phyloP scores from a whole-genome alignment of 2,329 filamentous ascomycete species.

The Blumeria graminis region DNA sequence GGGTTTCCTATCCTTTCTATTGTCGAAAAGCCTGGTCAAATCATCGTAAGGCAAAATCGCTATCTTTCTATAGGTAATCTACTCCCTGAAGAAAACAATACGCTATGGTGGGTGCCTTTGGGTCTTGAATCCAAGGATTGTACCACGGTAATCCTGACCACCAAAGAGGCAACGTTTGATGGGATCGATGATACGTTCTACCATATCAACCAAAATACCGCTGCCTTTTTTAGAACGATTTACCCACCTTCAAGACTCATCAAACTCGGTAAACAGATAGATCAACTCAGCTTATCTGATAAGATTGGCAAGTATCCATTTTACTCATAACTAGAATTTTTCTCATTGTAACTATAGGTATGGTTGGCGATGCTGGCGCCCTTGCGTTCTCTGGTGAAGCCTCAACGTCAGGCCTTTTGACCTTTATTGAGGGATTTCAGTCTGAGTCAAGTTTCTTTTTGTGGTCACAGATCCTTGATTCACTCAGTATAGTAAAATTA shows the following conservation, averaged over 20 bases:
- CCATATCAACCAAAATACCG: slow-evolving; percentile 77
- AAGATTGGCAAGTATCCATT: slow-evolving; percentile 40
- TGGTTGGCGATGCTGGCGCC: slow-evolving; percentile 73
- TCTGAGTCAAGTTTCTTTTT: slow-evolving; percentile 68
- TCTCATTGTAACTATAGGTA: slow-evolving; percentile 12
- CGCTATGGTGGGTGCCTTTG: slow-evolving; percentile 87
- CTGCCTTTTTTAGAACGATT: slow-evolving; percentile 62
- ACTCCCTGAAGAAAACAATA: slow-evolving; percentile 72
- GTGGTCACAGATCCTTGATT: slow-evolving; percentile 64
- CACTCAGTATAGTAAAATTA: slow-evolving; percentile 53
- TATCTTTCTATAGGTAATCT: slow-evolving; percentile 86
- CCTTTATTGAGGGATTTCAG: slow-evolving; percentile 65
- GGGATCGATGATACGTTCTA: slow-evolving; percentile 64
- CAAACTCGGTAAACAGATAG: slow-evolving; percentile 54
- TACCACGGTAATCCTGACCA: slow-evolving; percentile 41
- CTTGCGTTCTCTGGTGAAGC: slow-evolving; percentile 72
- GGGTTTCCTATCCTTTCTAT: slow-evolving; percentile 82
- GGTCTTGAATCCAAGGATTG: slow-evolving; percentile 55
- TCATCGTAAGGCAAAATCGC: slow-evolving; percentile 61
- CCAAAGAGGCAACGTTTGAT: slow-evolving; percentile 52
- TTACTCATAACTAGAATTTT: not conserved
- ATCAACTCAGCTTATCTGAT: slow-evolving; percentile 59
- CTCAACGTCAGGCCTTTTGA: slow-evolving; percentile 56
- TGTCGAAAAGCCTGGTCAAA: slow-evolving; percentile 58
- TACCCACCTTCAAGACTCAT: slow-evolving; percentile 66